Conservation (phyloP, 192 early-diverging fungal genomes). For the Mortierella claussenii region DNA sequence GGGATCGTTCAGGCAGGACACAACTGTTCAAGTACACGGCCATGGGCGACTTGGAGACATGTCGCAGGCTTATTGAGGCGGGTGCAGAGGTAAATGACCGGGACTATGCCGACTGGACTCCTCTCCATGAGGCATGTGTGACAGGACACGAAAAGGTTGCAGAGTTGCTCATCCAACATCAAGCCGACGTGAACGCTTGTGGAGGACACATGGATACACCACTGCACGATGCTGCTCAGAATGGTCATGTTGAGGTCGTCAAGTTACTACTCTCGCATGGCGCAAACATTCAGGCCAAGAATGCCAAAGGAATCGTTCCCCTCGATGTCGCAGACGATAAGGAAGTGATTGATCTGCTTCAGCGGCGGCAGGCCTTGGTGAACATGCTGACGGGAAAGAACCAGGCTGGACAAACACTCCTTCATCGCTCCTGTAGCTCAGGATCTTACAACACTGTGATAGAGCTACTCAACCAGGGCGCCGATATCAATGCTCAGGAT, state of each 20-base stretch:
- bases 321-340: slow-evolving; percentile 60
- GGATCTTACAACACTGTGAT: slow-evolving; percentile 62
- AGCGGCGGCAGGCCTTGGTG: slow-evolving; percentile 49
- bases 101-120: slow-evolving; percentile 77
- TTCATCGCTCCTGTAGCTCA: slow-evolving; percentile 61
- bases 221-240: slow-evolving; percentile 72
- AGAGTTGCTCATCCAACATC: slow-evolving; percentile 54
- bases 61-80: slow-evolving; percentile 61
- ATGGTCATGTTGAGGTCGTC: slow-evolving; percentile 59
- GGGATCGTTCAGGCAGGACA: slow-evolving; percentile 63
- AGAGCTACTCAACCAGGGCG: slow-evolving; percentile 66
- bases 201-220: slow-evolving; percentile 76
- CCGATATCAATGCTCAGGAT: slow-evolving; percentile 74
- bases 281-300: slow-evolving; percentile 66
- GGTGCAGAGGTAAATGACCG: slow-evolving; percentile 73
- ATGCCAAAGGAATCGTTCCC: slow-evolving; percentile 54
- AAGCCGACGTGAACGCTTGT: slow-evolving; percentile 63
- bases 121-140: slow-evolving; percentile 73
- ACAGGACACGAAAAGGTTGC: slow-evolving; percentile 62
- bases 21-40: slow-evolving; percentile 62
- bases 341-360: slow-evolving; percentile 53
- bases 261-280: slow-evolving; percentile 60
- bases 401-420: slow-evolving; percentile 58
- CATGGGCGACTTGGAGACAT: slow-evolving; percentile 67
- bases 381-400: slow-evolving; percentile 50